These are phyloP conservation scores for Kwoniella bestiolae DNA, from an alignment of 768 basidiomycete species.

Conservation along the genomic window DNA sequence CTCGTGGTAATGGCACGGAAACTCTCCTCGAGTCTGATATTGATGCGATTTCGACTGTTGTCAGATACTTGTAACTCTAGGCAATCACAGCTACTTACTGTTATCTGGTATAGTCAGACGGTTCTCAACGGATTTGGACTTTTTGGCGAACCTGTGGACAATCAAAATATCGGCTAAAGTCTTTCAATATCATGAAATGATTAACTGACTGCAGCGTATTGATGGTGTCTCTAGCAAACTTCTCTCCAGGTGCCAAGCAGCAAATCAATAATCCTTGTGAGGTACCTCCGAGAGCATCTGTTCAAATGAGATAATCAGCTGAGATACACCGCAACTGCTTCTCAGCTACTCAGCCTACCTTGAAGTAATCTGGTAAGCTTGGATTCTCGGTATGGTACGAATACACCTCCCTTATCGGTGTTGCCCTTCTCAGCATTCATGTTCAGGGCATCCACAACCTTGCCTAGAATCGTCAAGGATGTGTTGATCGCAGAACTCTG, in stretches of 20 bases:
- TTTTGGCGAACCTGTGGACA: slow-evolving; percentile 71
- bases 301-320: not conserved
- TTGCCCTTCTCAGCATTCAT: slow-evolving; percentile 13
- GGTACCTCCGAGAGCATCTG: slow-evolving; percentile 79
- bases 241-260: slow-evolving; percentile 80
- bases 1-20: slow-evolving; percentile 6
- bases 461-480: slow-evolving; percentile 80
- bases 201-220: slow-evolving; percentile 81
- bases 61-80: too few species aligned
- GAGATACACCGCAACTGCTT: not conserved
- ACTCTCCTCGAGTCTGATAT: not conserved
- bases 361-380: slow-evolving; percentile 86
- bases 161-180: not conserved
- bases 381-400: slow-evolving; percentile 87
- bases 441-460: slow-evolving; percentile 81
- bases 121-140: slow-evolving; percentile 86
- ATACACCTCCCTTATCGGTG: slow-evolving; percentile 41
- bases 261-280: slow-evolving; percentile 81
- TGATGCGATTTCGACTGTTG: not conserved
- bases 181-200: not conserved
- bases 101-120: slow-evolving; percentile 76
- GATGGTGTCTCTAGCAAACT: slow-evolving; percentile 82
- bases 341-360: slow-evolving; percentile 46
- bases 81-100: slow-evolving; percentile 56
- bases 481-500: slow-evolving; percentile 83